Conservation (phyloP, 2,329 filamentous ascomycete species). For the Cryphonectria parasitica region DNA sequence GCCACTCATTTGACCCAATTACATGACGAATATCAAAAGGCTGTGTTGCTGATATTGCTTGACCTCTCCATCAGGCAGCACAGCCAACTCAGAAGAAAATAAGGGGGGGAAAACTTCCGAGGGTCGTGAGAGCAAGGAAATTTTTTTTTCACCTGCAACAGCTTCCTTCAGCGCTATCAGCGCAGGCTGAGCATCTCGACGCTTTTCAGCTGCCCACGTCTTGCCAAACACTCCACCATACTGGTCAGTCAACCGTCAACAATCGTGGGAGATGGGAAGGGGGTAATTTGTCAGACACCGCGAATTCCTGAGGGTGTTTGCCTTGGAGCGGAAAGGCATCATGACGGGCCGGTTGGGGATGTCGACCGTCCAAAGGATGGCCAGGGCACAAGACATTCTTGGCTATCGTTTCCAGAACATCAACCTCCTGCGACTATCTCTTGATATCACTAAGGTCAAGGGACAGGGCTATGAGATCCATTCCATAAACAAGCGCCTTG, state of each 20-base stretch:
- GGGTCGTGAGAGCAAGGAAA: not conserved
- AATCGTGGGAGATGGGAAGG: not conserved
- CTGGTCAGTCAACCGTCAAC: not conserved
- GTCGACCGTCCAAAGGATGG: conserved; percentile 20
- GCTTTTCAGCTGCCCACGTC: not conserved
- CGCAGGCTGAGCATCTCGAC: not conserved
- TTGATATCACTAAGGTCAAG: conserved; percentile 29
- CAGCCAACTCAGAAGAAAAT: not conserved
- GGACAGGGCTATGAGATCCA: not conserved
- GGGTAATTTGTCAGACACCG: not conserved
- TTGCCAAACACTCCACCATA: not conserved
- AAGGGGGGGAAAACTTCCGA: too few relatives aligned
- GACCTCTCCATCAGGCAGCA: not conserved
- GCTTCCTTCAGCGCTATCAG: not conserved
- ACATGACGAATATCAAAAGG: not conserved
- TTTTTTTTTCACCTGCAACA: not conserved
- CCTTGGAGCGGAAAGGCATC: not conserved
- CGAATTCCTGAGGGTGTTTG: not conserved
- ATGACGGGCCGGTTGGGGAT: conserved; percentile 5
- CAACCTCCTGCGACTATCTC: conserved; percentile 36
- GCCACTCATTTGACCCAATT: not conserved
- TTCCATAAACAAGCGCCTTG: conserved; percentile 18
- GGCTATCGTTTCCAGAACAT: conserved; percentile 35
- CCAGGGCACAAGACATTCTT: conserved; percentile 22
- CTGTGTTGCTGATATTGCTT: not conserved